phyloP scores from a whole-genome alignment of 352 stramenopile species.

The Phytophthora syringae region DNA sequence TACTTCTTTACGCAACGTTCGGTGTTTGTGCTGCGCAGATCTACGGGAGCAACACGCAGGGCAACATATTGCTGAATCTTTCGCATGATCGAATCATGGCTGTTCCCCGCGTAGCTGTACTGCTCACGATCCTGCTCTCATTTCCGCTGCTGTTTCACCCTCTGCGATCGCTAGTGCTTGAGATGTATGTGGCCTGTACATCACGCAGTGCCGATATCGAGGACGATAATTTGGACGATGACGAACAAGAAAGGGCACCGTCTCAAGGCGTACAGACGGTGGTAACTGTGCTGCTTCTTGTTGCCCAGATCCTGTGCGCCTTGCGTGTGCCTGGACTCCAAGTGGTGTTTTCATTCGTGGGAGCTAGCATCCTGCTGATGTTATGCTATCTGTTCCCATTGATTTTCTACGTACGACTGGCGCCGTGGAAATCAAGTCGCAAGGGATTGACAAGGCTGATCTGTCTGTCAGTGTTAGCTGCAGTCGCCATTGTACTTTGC shows the following conservation, averaged over 20 bases:
- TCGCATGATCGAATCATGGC: constrained; percentile 75
- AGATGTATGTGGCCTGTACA: constrained; percentile 49
- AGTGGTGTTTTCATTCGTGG: constrained; percentile 83
- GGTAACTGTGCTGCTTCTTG: constrained; percentile 52
- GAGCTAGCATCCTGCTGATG: constrained; percentile 73
- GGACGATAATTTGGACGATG: not conserved
- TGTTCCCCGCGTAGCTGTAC: constrained; percentile 64
- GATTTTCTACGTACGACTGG: constrained; percentile 62
- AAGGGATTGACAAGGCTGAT: constrained; percentile 35
- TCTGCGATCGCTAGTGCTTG: constrained; percentile 66
- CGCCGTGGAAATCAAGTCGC: constrained; percentile 45
- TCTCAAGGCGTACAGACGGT: constrained; percentile 38
- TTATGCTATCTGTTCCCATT: constrained; percentile 77
- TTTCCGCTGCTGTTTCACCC: constrained; percentile 82
- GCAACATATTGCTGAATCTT: constrained; percentile 84
- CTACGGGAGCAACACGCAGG: constrained; percentile 64
- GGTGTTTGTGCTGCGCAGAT: constrained; percentile 64
- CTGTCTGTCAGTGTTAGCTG: constrained; percentile 36
- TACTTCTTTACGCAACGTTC: constrained; percentile 70
- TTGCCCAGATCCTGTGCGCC: constrained; percentile 55
- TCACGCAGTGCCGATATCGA: constrained; percentile 1
- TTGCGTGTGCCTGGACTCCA: constrained; percentile 63
- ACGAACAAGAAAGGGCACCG: constrained; percentile 8
- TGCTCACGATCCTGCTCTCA: constrained; percentile 79
- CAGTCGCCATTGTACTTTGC: constrained; percentile 60